phyloP scores from a whole-genome alignment of 805 yeast genomes.

The Kluyveromyces nonfermentans region DNA sequence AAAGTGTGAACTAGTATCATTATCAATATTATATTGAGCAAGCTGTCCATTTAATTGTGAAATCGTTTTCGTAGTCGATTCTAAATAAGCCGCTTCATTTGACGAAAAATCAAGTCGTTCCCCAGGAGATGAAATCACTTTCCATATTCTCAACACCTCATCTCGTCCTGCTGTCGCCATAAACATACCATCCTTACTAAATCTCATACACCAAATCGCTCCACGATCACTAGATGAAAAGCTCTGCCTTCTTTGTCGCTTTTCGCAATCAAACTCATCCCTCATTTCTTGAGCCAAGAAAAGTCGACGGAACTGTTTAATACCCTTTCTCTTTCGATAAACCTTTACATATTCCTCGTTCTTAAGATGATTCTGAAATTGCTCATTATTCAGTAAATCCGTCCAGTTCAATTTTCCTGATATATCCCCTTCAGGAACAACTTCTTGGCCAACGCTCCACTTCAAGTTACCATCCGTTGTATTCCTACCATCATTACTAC shows the following conservation, averaged over 20 bases:
- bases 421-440: neutral
- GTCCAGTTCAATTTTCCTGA: constrained; percentile 4
- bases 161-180: constrained; percentile 82
- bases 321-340: constrained; percentile 36
- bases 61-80: constrained; percentile 7
- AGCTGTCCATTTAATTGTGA: constrained; percentile 3
- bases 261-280: constrained; percentile 5
- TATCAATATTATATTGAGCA: constrained; percentile 1
- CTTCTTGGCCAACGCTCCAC: neutral
- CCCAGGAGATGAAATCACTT: constrained; percentile 63
- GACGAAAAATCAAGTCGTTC: constrained; percentile 45
- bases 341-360: constrained; percentile 50
- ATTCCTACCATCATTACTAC: neutral
- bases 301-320: constrained; percentile 41
- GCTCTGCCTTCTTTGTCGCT: neutral
- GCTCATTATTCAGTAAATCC: constrained; percentile 28
- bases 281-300: constrained; percentile 60
- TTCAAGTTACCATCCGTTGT: neutral
- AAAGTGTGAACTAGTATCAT: neutral
- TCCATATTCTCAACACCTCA: constrained; percentile 61
- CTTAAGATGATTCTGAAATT: constrained; percentile 34
- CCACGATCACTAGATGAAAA: constrained; percentile 6
- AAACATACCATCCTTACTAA: constrained; percentile 71
- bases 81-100: constrained; percentile 9
- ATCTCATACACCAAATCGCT: constrained; percentile 67